Conservation (phyloP, 305 asterid genomes). For the Euphrasia arctica region DNA sequence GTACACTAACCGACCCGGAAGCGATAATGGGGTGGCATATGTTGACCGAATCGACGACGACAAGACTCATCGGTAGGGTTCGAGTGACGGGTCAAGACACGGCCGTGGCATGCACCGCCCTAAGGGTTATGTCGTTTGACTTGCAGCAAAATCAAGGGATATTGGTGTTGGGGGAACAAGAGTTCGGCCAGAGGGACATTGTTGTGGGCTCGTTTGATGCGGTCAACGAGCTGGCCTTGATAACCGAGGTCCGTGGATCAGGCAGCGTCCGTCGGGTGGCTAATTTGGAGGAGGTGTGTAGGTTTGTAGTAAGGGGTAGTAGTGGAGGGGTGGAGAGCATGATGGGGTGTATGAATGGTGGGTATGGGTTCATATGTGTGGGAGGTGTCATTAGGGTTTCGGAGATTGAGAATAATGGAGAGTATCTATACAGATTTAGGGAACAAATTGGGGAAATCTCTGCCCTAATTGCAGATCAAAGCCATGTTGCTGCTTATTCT, state of each 20-base stretch:
- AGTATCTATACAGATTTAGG: slow-evolving; percentile 49
- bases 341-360: slow-evolving; percentile 68
- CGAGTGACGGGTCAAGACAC: slow-evolving; percentile 60
- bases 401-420: slow-evolving; percentile 56
- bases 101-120: slow-evolving; percentile 64
- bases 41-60: slow-evolving; percentile 44
- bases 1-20: slow-evolving; percentile 74
- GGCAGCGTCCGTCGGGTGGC: slow-evolving; percentile 49
- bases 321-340: slow-evolving; percentile 39
- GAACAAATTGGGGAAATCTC: slow-evolving; percentile 55
- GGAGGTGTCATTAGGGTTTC: slow-evolving; percentile 70
- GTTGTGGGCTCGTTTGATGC: slow-evolving; percentile 56
- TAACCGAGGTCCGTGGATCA: slow-evolving; percentile 44
- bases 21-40: slow-evolving; percentile 87
- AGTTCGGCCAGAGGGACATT: slow-evolving; percentile 33
- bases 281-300: slow-evolving; percentile 43
- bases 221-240: slow-evolving; percentile 35
- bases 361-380: slow-evolving; percentile 46
- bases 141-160: slow-evolving; percentile 45
- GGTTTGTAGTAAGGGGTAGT: slow-evolving; percentile 49
- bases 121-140: slow-evolving; percentile 51
- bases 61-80: slow-evolving; percentile 59
- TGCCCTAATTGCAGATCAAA: slow-evolving; percentile 57
- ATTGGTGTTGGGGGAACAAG: slow-evolving; percentile 39
- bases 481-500: slow-evolving; percentile 59